These are phyloP conservation scores for Candida pseudofarinosa DNA, from an alignment of 805 yeast species.

Conservation along the genomic window DNA sequence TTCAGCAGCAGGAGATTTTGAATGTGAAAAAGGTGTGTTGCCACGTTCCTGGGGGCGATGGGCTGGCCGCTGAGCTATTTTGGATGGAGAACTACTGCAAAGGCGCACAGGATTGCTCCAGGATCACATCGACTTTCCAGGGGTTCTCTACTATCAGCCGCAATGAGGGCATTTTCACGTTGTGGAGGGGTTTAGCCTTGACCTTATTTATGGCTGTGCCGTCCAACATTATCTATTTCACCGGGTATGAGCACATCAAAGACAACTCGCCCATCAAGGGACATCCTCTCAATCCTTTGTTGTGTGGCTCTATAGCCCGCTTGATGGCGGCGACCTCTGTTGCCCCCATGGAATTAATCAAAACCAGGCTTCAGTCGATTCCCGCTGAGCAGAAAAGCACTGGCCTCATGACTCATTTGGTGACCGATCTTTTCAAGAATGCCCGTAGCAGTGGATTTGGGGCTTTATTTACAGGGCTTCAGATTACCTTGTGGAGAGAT, in stretches of 20 bases:
- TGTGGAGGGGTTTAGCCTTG: conserved; percentile 87
- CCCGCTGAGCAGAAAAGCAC: conserved; percentile 44
- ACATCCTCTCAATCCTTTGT: conserved; percentile 65
- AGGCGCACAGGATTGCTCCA: conserved; percentile 37
- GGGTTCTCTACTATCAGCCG: conserved; percentile 64
- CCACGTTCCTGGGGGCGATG: conserved; percentile 13
- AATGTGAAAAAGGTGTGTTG: conserved; percentile 28
- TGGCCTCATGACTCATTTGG: conserved; percentile 40
- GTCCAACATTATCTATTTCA: conserved; percentile 87
- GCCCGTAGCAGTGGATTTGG: conserved; percentile 53
- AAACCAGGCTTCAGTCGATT: conserved; percentile 88
- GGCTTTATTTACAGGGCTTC: conserved; percentile 77
- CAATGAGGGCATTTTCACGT: conserved; percentile 69
- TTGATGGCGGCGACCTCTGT: conserved; percentile 77
- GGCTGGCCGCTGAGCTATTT: conserved; percentile 19
- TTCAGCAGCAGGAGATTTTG: conserved; percentile 72
- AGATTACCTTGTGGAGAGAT: conserved; percentile 91
- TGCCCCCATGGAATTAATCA: conserved; percentile 82
- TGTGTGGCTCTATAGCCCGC: conserved; percentile 85
- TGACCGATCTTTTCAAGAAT: conserved; percentile 51
- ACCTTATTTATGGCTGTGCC: conserved; percentile 89
- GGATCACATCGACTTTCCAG: conserved; percentile 66
- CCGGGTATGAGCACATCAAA: conserved; percentile 84
- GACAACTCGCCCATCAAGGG: conserved; percentile 52
- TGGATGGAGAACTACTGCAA: conserved; percentile 38